phyloP scores from a whole-genome alignment of 345 rosid genomes.

The Psidium friedrichsthalianum region DNA sequence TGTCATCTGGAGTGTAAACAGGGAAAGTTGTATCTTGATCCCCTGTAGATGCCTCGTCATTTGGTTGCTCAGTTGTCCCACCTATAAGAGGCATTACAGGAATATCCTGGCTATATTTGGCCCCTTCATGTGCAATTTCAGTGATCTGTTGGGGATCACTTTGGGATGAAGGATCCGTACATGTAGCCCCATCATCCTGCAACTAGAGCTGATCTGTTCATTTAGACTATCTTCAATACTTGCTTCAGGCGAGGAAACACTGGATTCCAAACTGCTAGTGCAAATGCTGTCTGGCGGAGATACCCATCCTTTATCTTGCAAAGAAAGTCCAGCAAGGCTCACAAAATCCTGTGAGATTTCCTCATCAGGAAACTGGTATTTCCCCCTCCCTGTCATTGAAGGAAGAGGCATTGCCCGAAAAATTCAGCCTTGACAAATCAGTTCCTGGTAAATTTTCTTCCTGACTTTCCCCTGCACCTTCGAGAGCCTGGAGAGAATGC shows the following conservation, averaged over 20 bases:
- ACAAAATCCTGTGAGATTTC: conserved; percentile 25
- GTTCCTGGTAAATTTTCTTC: conserved; percentile 46
- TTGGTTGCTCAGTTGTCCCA: conserved; percentile 5
- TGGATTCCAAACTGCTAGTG: conserved; percentile 45
- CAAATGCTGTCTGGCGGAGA: conserved; percentile 74
- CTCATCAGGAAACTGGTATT: conserved; percentile 26
- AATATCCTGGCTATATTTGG: conserved; percentile 14
- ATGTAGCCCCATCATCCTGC: neutral
- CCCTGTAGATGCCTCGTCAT: conserved; percentile 8
- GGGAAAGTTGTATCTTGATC: conserved; percentile 19
- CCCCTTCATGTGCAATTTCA: conserved; percentile 1
- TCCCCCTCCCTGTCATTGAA: conserved; percentile 31
- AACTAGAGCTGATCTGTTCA: conserved; percentile 18
- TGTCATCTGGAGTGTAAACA: conserved; percentile 1
- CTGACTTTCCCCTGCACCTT: conserved; percentile 64
- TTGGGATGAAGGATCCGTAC: conserved; percentile 25
- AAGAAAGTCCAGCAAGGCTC: conserved; percentile 21
- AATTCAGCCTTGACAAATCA: conserved; percentile 38
- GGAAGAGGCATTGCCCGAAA: conserved; percentile 27
- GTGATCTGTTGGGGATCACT: conserved; percentile 9
- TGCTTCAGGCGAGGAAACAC: conserved; percentile 24
- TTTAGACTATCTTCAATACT: conserved; percentile 22
- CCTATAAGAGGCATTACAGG: conserved; percentile 3
- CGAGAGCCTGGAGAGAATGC: conserved; percentile 47
- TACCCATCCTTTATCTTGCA: conserved; percentile 61